These are phyloP conservation scores for Amesomyces nigricolor DNA, from an alignment of 2,329 filamentous ascomycete genomes.

Conservation along the genomic window DNA sequence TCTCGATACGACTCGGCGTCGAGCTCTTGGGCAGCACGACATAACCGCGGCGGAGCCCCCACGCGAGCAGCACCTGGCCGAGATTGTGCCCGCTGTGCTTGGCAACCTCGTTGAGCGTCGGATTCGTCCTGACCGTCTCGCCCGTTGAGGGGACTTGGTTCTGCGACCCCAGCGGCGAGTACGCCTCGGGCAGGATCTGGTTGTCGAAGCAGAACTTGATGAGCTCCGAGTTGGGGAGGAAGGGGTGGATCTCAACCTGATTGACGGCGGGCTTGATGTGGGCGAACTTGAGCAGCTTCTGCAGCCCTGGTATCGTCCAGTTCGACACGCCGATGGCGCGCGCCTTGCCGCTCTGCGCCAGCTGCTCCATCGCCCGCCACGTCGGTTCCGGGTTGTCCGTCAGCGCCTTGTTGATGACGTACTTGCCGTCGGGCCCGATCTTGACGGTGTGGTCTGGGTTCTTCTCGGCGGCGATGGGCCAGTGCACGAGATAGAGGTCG, in stretches of 20 bases:
- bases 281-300: constrained; percentile 45
- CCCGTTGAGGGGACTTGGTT: constrained; percentile 64
- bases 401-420: constrained; percentile 50
- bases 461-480: constrained; percentile 43
- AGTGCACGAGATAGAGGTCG: constrained; percentile 55
- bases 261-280: constrained; percentile 46
- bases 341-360: constrained; percentile 49
- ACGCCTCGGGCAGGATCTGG: constrained; percentile 47
- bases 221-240: constrained; percentile 43
- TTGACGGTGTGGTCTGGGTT: constrained; percentile 39
- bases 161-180: constrained; percentile 54
- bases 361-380: constrained; percentile 56
- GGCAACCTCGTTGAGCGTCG: constrained; percentile 53
- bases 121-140: constrained; percentile 58
- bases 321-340: constrained; percentile 56
- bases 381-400: constrained; percentile 60
- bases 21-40: constrained; percentile 66
- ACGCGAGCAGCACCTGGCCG: constrained; percentile 58
- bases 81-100: constrained; percentile 52
- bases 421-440: constrained; percentile 42
- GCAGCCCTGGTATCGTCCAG: constrained; percentile 48
- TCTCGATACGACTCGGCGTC: constrained; percentile 59
- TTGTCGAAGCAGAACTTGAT: constrained; percentile 49
- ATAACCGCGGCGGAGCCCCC: constrained; percentile 61
- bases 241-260: constrained; percentile 46